These are phyloP conservation scores for Hypoxylon lenormandii DNA, from an alignment of 495 filamentous ascomycete species.

Conservation along the genomic window DNA sequence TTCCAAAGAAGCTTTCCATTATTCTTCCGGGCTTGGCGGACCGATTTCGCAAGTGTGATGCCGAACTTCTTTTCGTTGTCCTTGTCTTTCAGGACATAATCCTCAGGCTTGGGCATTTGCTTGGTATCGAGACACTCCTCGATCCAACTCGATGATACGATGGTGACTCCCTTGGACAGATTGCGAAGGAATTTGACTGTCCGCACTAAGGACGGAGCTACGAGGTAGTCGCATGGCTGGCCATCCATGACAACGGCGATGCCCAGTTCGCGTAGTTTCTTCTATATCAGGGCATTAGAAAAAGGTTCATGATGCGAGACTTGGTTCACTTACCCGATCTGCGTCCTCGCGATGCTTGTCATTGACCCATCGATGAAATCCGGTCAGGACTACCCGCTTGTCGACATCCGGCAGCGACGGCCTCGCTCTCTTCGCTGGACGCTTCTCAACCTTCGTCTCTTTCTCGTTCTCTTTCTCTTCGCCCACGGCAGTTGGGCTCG, in stretches of 20 bases:
- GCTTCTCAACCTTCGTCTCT: slow-evolving; percentile 62
- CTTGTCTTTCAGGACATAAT: slow-evolving; percentile 75
- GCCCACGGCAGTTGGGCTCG: slow-evolving; percentile 53
- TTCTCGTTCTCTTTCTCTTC: slow-evolving; percentile 64
- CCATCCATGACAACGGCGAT: slow-evolving; percentile 81
- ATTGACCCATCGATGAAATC: slow-evolving; percentile 78
- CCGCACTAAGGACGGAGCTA: slow-evolving; percentile 84
- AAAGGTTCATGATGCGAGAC: slow-evolving; percentile 7
- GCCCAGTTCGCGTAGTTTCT: slow-evolving; percentile 83
- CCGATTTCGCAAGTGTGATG: slow-evolving; percentile 73
- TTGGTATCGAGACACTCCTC: slow-evolving; percentile 74
- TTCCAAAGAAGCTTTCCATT: slow-evolving; percentile 76
- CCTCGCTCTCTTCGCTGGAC: slow-evolving; percentile 71
- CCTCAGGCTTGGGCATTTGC: slow-evolving; percentile 66
- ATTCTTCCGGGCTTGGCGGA: slow-evolving; percentile 77
- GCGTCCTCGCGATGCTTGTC: slow-evolving; percentile 76
- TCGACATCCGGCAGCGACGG: slow-evolving; percentile 68
- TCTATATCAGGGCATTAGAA: slow-evolving; percentile 63
- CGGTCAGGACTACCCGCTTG: slow-evolving; percentile 81
- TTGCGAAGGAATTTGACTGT: slow-evolving; percentile 93
- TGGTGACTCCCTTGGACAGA: slow-evolving; percentile 77
- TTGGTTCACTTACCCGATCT: slow-evolving; percentile 75
- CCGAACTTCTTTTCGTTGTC: slow-evolving; percentile 75
- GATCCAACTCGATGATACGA: slow-evolving; percentile 82
- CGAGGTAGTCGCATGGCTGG: slow-evolving; percentile 82